These are phyloP conservation scores for Nicotiana sylvestris DNA, from an alignment of 257 asterid genomes.

Conservation along the genomic window DNA sequence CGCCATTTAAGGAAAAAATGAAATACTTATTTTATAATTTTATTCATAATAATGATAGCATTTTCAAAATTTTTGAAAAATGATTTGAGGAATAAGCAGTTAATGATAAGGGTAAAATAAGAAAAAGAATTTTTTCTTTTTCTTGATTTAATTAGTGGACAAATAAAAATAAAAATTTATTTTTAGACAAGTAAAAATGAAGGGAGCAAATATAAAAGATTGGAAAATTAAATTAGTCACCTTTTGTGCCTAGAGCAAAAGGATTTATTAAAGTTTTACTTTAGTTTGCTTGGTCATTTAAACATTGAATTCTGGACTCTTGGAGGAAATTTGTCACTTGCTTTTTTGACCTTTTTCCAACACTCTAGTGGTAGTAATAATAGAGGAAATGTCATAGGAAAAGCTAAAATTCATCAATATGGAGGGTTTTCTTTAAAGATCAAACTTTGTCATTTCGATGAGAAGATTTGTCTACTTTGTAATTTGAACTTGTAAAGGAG, in stretches of 20 bases:
- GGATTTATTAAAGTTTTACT: not conserved
- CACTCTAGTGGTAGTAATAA: not conserved
- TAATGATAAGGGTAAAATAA: no score
- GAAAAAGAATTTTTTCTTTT: no score
- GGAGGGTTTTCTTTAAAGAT: not conserved
- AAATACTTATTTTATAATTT: no score
- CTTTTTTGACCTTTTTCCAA: not conserved
- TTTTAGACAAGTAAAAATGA: no score
- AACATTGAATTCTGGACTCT: not conserved
- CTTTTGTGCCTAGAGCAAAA: not conserved
- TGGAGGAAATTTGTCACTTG: not conserved
- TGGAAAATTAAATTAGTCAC: not conserved
- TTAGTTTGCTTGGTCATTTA: not conserved
- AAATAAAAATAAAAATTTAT: no score
- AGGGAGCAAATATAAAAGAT: no score
- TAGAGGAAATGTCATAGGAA: not conserved
- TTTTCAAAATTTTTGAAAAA: no score
- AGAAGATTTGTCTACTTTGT: not conserved
- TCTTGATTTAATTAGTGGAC: no score
- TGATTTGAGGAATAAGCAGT: no score
- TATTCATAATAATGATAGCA: no score
- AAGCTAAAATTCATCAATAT: not conserved
- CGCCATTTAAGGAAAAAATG: no score
- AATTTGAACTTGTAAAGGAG: slow-evolving; percentile 3
- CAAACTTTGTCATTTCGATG: not conserved